Evolutionary conservation across 371 early-diverging fungal species (phyloP).

Genomic region (Mucor mucedo): DNA sequence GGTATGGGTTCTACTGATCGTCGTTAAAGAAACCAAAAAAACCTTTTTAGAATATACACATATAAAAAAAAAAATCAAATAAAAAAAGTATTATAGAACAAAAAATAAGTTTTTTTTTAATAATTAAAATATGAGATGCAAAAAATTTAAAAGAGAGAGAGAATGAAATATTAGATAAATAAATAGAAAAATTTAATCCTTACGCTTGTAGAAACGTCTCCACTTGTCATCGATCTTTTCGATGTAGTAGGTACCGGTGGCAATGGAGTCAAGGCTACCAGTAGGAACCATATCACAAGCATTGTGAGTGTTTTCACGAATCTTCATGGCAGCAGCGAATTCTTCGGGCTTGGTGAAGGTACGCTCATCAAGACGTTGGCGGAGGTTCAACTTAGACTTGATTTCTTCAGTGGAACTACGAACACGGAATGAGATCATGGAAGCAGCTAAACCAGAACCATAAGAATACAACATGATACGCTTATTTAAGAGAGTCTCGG

Average conservation of each 20-base stretch:
- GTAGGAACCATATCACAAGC: constrained; percentile 80
- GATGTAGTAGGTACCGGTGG: constrained; percentile 83
- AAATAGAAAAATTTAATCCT: constrained; percentile 37
- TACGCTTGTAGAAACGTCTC: constrained; percentile 84
- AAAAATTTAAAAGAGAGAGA: not conserved
- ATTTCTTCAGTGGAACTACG: constrained; percentile 67
- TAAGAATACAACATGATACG: constrained; percentile 93
- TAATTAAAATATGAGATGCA: not conserved
- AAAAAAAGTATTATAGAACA: not conserved
- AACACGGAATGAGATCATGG: constrained; percentile 92
- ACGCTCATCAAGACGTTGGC: constrained; percentile 75
- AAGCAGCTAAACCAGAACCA: constrained; percentile 95
- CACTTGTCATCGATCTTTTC: constrained; percentile 91
- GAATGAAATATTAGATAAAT: not conserved
- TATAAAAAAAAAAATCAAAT: not conserved
- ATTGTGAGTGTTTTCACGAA: constrained; percentile 89
- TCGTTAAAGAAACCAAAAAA: constrained; percentile 59
- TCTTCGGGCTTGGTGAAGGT: constrained; percentile 75
- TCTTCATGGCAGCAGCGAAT: constrained; percentile 83
- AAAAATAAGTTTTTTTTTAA: not conserved
- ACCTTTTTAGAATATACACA: not conserved
- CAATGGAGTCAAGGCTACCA: constrained; percentile 61
- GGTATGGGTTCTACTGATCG: constrained; percentile 82
- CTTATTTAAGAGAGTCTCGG: constrained; percentile 77
- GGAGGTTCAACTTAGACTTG: constrained; percentile 67